Percentiles rank a stretch among this genome's conserved stretches.
These are phyloP conservation scores for Aspergillus saccharolyticus DNA, from an alignment of 495 filamentous ascomycete genomes.

Conservation along the genomic window DNA sequence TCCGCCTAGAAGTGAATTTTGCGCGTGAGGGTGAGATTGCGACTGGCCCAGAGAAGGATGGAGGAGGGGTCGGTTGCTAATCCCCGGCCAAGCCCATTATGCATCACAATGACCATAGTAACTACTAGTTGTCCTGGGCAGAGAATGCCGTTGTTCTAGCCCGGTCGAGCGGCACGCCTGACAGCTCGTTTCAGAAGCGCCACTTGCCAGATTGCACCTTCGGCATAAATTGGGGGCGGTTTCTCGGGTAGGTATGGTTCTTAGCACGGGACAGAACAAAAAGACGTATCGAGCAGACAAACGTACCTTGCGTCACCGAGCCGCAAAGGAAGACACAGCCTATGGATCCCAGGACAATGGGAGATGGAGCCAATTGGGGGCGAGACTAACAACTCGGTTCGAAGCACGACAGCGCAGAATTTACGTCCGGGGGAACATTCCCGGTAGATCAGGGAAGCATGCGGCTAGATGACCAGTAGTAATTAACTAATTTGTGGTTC, in stretches of 20 bases:
- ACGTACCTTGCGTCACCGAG: constrained; percentile 16
- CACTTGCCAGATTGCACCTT: constrained; percentile 7
- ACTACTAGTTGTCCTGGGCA: no score
- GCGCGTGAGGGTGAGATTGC: not conserved
- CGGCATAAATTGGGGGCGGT: not conserved
- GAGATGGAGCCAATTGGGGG: constrained; percentile 10
- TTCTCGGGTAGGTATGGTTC: not conserved
- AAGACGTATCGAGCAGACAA: constrained; percentile 16
- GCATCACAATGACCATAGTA: not conserved
- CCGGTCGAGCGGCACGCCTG: not conserved
- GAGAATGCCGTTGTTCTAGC: constrained; percentile 10
- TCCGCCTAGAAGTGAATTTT: not conserved
- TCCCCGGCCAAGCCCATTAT: not conserved
- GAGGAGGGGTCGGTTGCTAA: not conserved
- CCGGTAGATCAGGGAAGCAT: constrained; percentile 25
- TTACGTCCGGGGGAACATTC: constrained; percentile 16
- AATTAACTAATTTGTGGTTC: not conserved
- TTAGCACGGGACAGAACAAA: constrained; percentile 3
- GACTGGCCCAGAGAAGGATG: not conserved
- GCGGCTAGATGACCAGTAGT: constrained; percentile 10
- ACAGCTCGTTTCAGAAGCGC: constrained; percentile 10
- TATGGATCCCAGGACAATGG: constrained; percentile 9
- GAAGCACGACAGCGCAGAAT: constrained; percentile 7
- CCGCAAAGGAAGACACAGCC: constrained; percentile 3
- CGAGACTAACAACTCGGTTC: constrained; percentile 6